Percentiles rank a stretch among this genome's conserved stretches.
Evolutionary conservation across 148 eudicot genomes (phyloP).

Genomic region (Silene latifolia): DNA sequence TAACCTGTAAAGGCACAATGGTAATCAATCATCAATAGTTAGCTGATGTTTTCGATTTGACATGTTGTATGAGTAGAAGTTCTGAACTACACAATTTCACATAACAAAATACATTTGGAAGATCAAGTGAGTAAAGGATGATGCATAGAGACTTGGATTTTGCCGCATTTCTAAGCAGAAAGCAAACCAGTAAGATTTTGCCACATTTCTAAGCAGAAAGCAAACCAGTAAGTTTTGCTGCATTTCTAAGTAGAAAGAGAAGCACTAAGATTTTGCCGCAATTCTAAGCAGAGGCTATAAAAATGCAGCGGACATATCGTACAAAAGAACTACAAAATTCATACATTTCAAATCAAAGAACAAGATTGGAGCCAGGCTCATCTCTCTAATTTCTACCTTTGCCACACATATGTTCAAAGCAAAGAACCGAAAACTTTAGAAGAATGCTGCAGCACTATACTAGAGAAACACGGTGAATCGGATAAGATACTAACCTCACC

Average conservation of each 20-base stretch:
- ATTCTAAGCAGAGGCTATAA: not conserved
- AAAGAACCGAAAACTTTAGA: not conserved
- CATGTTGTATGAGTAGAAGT: not conserved
- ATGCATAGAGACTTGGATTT: not conserved
- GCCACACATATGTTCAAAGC: not conserved
- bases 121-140: not conserved
- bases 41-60: slow-evolving; percentile 6
- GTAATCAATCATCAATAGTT: slow-evolving; percentile 7
- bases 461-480: not conserved
- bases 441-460: not conserved
- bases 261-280: not conserved
- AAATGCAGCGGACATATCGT: not conserved
- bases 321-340: not conserved
- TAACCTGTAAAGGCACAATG: slow-evolving; percentile 44
- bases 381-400: not conserved
- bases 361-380: not conserved
- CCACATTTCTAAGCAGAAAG: not conserved
- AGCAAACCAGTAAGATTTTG: too few relatives aligned
- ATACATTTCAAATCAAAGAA: not conserved
- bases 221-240: not conserved
- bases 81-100: not conserved
- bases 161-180: too few relatives aligned
- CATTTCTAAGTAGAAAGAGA: not conserved
- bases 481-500: slow-evolving; percentile 42
- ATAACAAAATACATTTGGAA: not conserved